A percentile compares a stretch with the other conserved stretches of the same genome.
Conservation (phyloP, 1,284 basidiomycete species). For the Cutaneotrichosporon dermatis region DNA sequence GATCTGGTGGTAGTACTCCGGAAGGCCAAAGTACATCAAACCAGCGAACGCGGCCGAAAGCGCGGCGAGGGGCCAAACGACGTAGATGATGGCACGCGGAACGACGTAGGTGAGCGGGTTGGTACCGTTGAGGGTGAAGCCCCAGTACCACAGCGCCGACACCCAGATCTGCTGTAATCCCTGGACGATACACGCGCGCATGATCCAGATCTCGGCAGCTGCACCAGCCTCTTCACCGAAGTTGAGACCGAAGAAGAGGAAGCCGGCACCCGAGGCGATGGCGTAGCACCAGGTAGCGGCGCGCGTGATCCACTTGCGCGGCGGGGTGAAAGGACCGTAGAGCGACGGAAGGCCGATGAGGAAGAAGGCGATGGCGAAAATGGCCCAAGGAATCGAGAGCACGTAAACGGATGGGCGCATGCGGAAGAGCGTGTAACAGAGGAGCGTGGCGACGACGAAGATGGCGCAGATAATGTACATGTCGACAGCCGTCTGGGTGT, state of each 20-base stretch:
- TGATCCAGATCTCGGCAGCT: conserved; percentile 83
- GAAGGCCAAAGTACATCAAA: conserved; percentile 75
- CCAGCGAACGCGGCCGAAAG: conserved; percentile 72
- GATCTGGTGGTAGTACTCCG: conserved; percentile 59
- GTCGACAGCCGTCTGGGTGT: conserved; percentile 71
- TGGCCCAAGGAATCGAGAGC: conserved; percentile 77
- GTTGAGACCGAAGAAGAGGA: conserved; percentile 88
- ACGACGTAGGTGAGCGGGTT: conserved; percentile 41
- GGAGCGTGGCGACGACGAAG: conserved; percentile 74
- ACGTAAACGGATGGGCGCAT: conserved; percentile 81
- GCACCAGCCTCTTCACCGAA: conserved; percentile 94
- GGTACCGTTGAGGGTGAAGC: conserved; percentile 63
- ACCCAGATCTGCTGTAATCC: conserved; percentile 90
- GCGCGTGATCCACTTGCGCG: conserved; percentile 65
- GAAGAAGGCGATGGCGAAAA: conserved; percentile 84
- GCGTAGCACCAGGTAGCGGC: conserved; percentile 83
- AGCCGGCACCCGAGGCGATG: conserved; percentile 78
- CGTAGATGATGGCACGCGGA: conserved; percentile 56
- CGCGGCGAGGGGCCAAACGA: conserved; percentile 75
- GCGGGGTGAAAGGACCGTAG: conserved; percentile 57
- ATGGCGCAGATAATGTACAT: conserved; percentile 83
- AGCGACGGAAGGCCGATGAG: conserved; percentile 80
- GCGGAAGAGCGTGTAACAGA: conserved; percentile 88
- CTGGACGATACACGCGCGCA: conserved; percentile 83
- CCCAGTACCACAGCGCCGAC: conserved; percentile 91